A percentile compares a stretch with the other conserved stretches of the same genome.
Conservation (phyloP, 2,329 filamentous ascomycete genomes). For the Hypomyces rosellus region DNA sequence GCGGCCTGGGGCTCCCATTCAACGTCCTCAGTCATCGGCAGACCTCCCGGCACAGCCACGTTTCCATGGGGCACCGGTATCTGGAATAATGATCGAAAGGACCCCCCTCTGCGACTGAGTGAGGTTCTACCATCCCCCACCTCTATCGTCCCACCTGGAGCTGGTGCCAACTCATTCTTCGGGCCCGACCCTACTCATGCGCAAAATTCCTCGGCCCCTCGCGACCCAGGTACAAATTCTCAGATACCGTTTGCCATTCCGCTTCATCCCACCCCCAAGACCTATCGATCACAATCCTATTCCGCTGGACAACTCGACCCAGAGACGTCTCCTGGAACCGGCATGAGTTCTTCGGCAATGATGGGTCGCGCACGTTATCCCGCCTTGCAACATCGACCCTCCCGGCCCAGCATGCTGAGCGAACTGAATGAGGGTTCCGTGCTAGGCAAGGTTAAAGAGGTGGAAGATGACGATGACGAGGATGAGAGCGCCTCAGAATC, state of each 20-base stretch:
- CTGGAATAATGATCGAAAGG: constrained; percentile 74
- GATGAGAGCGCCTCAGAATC: constrained; percentile 51
- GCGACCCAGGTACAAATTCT: constrained; percentile 48
- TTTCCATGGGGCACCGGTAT: constrained; percentile 77
- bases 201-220: constrained; percentile 46
- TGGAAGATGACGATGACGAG: constrained; percentile 64
- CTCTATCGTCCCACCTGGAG: constrained; percentile 47
- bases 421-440: constrained; percentile 61
- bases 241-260: constrained; percentile 85
- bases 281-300: constrained; percentile 92
- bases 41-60: constrained; percentile 40
- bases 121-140: constrained; percentile 73
- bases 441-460: constrained; percentile 64
- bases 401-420: constrained; percentile 68
- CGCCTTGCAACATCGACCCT: constrained; percentile 73
- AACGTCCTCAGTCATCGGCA: constrained; percentile 41
- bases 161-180: constrained; percentile 41
- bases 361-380: constrained; percentile 54
- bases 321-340: constrained; percentile 40
- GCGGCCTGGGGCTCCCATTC: constrained; percentile 49
- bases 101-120: constrained; percentile 65
- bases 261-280: constrained; percentile 83
- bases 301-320: constrained; percentile 86
- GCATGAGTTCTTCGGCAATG: constrained; percentile 41
- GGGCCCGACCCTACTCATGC: constrained; percentile 37